Evolutionary conservation across 176 grass and related monocot genomes (phyloP), one percentile per base, ranked within the genome.

Genomic region (Zoysia japonica): DNA sequence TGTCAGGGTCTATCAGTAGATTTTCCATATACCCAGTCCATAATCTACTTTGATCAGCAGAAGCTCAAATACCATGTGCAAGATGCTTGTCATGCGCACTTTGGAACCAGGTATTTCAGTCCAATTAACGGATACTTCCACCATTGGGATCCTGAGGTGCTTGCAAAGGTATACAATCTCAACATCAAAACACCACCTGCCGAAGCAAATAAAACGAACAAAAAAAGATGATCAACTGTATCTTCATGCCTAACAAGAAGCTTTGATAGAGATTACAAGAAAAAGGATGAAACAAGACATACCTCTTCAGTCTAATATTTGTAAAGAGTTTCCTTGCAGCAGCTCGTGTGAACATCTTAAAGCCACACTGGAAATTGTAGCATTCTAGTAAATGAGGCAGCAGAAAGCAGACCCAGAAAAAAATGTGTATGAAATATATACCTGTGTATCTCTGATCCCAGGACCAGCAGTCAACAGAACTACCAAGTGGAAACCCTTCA

Each of bases 401-500:
- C 28, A 28, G 28, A 28, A 28, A 0, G 28, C 17, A 36, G 1
- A 35, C 13, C 15, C 10, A 14, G 37, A 59, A 37, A 16, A 17
- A 68, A 64, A 45, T 62, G 51, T n/a, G 79, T 52, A 69, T 43
- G 39, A 12, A 61, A 65, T 81, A 2, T 12, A 65, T 88, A 99
- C 92, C 88, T 99, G 92, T 76, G 96, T 99, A 78, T 99, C 96
- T 73, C 72, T 83, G 77, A 95, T 93, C 68, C 92, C 92, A 66
- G 88, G 84, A 79, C 96, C 96, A 55, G 96, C 92, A 75, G 96
- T 87, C 59, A 95, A 80, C 76, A 99, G 60, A 72, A 99, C 92
- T 61, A 99, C 86, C 35, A 94, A 71, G 86, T 95, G 96, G 84
- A 99, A 99, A 71, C 96, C 96, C 86, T 95, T 99, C 96, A 99